phyloP scores from a whole-genome alignment of 2,329 filamentous ascomycete species.

The Nigrospora sphaerica region DNA sequence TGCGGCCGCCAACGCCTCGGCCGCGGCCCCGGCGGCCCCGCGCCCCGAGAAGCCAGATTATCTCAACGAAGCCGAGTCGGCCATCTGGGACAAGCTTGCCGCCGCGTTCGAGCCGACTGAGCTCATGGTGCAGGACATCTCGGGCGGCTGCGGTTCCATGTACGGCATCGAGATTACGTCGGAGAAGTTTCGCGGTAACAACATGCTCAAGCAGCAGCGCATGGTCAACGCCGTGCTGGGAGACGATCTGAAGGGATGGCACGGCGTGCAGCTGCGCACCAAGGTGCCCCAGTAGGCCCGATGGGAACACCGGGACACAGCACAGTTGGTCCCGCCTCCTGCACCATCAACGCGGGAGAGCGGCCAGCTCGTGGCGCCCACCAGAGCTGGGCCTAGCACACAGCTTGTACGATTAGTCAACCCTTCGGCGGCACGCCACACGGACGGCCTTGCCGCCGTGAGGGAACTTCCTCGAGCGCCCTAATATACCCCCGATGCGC shows the following conservation, averaged over 20 bases:
- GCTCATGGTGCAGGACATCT: conserved; percentile 68
- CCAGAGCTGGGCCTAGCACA: no score
- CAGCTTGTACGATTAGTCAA: no score
- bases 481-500: no score
- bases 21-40: background rate
- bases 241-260: conserved; percentile 74
- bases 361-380: no score
- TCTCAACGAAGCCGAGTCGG: conserved; percentile 48
- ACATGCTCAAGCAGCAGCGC: conserved; percentile 74
- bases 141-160: conserved; percentile 81
- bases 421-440: no score
- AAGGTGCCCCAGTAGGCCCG: conserved; percentile 31
- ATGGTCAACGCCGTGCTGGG: conserved; percentile 70
- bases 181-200: conserved; percentile 60
- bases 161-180: conserved; percentile 76
- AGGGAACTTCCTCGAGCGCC: no score
- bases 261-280: conserved; percentile 75
- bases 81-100: conserved; percentile 48
- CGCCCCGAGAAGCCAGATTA: conserved; percentile 37
- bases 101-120: conserved; percentile 42
- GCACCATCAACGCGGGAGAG: no score
- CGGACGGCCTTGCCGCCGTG: no score
- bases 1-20: conserved; percentile 7
- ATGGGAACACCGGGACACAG: background rate
- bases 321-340: no score